A percentile compares a stretch with the other conserved stretches of the same genome.
Conservation (phyloP, 1,139 yeast species). For the Taphrina communis region DNA sequence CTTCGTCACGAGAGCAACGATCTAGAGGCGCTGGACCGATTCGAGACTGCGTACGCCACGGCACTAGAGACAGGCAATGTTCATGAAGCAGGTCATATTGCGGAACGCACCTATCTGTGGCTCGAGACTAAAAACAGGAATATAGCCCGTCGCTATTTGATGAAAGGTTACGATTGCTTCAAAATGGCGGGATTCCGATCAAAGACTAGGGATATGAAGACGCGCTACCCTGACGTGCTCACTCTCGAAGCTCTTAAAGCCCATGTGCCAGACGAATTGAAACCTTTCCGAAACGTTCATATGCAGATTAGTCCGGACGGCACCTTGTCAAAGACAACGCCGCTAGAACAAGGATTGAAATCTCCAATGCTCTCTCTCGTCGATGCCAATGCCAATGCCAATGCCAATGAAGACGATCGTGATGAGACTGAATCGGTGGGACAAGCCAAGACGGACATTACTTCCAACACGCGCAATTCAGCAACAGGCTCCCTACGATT, state of each 20-base stretch:
- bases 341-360: conserved; percentile 4
- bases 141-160: conserved; percentile 12
- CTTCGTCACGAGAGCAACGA: conserved; percentile 18
- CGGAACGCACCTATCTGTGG: conserved; percentile 32
- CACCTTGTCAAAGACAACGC: conserved; percentile 21
- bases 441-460: conserved; percentile 8
- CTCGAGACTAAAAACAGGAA: conserved; percentile 21
- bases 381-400: background rate
- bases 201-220: conserved; percentile 16
- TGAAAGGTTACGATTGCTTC: conserved; percentile 23
- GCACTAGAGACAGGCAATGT: conserved; percentile 27
- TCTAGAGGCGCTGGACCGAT: conserved; percentile 33
- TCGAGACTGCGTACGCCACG: conserved; percentile 28
- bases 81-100: conserved; percentile 36
- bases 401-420: background rate
- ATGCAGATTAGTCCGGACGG: conserved; percentile 35
- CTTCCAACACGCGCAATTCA: conserved; percentile 11
- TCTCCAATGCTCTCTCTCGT: conserved; percentile 1
- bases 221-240: conserved; percentile 25
- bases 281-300: conserved; percentile 29
- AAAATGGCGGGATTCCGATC: conserved; percentile 20
- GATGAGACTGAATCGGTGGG: background rate
- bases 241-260: background rate
- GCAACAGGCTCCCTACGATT: conserved; percentile 12
- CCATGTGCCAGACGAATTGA: background rate